A percentile compares a stretch with the other conserved stretches of the same genome.
Conservation (phyloP, 2,329 filamentous ascomycete genomes). For the Aspergillus neotritici region DNA sequence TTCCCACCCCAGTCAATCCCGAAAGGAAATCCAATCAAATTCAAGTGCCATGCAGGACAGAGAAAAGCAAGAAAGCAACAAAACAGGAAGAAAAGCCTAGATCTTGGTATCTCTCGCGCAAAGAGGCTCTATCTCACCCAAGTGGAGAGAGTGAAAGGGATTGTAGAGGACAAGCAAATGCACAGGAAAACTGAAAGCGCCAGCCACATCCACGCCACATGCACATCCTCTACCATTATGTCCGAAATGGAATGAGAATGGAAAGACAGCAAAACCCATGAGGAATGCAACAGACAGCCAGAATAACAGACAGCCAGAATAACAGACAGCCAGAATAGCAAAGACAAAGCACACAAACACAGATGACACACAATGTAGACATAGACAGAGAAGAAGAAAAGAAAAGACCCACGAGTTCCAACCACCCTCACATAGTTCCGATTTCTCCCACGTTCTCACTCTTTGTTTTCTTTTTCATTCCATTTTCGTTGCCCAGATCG, state of each 20-base stretch:
- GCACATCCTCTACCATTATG: constrained; percentile 28
- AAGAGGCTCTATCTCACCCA: constrained; percentile 35
- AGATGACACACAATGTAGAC: constrained; percentile 3
- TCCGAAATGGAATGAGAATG: constrained; percentile 12
- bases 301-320: constrained; percentile 2
- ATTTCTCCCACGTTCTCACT: constrained; percentile 2
- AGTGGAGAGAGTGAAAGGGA: constrained; percentile 24
- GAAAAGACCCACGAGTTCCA: constrained; percentile 12
- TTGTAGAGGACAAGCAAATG: constrained; percentile 26
- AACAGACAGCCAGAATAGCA: constrained; percentile 9
- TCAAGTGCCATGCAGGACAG: constrained; percentile 12
- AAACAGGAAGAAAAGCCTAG: constrained; percentile 26
- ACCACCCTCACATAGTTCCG: constrained; percentile 11
- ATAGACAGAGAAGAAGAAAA: constrained; percentile 5
- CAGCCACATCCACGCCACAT: constrained; percentile 31
- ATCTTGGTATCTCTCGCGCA: constrained; percentile 40
- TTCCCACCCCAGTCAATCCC: no score
- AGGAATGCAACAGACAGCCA: constrained; percentile 16
- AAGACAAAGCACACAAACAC: constrained; percentile 8
- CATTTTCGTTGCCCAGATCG: constrained; percentile 1
- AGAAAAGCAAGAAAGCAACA: constrained; percentile 1
- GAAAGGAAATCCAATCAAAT: constrained; percentile 12
- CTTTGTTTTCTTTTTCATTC: constrained; percentile 5
- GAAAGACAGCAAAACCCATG: constrained; percentile 16
- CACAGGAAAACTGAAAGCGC: constrained; percentile 31